Base-by-base conservation (phyloP, 164 flowering plant species). In the Malania oleifera region DNA sequence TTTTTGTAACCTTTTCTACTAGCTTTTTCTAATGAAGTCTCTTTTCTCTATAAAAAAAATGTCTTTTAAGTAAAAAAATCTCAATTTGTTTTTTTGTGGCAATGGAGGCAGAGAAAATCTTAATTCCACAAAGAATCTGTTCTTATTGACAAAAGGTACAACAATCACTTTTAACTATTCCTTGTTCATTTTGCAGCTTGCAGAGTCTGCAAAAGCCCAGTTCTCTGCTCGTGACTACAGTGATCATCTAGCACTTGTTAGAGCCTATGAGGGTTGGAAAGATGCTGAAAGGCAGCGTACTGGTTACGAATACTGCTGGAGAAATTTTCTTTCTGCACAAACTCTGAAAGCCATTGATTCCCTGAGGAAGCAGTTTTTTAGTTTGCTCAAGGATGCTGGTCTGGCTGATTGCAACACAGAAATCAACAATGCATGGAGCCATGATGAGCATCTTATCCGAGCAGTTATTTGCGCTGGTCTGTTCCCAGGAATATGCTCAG, bases 281-380 rank as follows among this genome's bases (percentile, higher is more conserved):
- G 80, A 67, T 46, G 95, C 96, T 67, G 96, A 90, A 71, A 74
- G 38, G 53, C 74, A 79, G 51, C 71, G 64, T 38, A 51, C 69
- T 64, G 93, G 95, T 23, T 77, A 88, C 71, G 96, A 91, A 15
- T 95, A 84, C 65, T 91, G 96, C 69, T 86, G 95, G 96, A 86
- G 73, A 58, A 95, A 95, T 55, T 95, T 95, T 66, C 88, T 95
- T 24, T 95, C 99, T 10, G 66, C 68, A 27, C 96, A 86, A 65
- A 83, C 99, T 6, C 73, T 95, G 80, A 95, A 82, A 73, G 91
- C 96, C 60, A 88, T 88, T 55, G 95, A 91, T 77, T 78, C 97
- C 53, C 88, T 95, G 49, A 77, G 93, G 20, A 75, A 66, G 65
- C 91, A 95, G 60, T 91, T 88, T 59, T 66, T 81, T 59, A 72